Conservation (phyloP, 352 stramenopile species). For the Pythium periplocum region DNA sequence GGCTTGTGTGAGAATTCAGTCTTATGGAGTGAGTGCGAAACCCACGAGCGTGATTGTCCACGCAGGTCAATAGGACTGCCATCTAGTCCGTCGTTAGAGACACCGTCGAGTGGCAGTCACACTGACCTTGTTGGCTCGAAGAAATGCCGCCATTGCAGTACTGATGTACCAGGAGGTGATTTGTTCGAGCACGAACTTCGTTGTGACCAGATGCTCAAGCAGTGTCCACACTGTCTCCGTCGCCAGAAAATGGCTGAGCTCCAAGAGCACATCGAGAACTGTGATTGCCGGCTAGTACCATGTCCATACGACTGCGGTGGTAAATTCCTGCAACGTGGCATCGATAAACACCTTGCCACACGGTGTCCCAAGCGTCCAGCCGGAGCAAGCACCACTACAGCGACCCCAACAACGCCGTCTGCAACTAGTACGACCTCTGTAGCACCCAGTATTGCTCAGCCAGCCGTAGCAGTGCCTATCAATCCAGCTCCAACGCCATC, state of each 20-base stretch:
- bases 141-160: constrained; percentile 62
- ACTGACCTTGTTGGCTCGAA: constrained; percentile 2
- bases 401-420: too few relatives aligned
- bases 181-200: constrained; percentile 66
- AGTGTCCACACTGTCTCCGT: constrained; percentile 76
- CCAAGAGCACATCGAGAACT: constrained; percentile 79
- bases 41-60: constrained; percentile 23
- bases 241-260: constrained; percentile 75
- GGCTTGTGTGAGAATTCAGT: constrained; percentile 31
- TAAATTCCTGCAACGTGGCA: constrained; percentile 74
- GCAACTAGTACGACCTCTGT: too few relatives aligned
- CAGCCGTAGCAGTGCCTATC: too few relatives aligned
- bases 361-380: constrained; percentile 37
- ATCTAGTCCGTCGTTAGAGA: too few relatives aligned
- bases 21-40: constrained; percentile 36
- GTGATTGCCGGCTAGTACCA: constrained; percentile 68
- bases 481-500: too few relatives aligned
- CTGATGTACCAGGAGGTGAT: constrained; percentile 36
- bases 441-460: too few relatives aligned
- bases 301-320: constrained; percentile 75
- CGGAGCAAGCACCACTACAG: neutral
- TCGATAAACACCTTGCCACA: constrained; percentile 69
- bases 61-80: neutral
- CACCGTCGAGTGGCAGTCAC: too few relatives aligned
- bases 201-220: constrained; percentile 80